Percentiles rank a stretch among this genome's conserved stretches.
Evolutionary conservation across 2,329 filamentous ascomycete species (phyloP).

Genomic region (Fusarium chuoi): DNA sequence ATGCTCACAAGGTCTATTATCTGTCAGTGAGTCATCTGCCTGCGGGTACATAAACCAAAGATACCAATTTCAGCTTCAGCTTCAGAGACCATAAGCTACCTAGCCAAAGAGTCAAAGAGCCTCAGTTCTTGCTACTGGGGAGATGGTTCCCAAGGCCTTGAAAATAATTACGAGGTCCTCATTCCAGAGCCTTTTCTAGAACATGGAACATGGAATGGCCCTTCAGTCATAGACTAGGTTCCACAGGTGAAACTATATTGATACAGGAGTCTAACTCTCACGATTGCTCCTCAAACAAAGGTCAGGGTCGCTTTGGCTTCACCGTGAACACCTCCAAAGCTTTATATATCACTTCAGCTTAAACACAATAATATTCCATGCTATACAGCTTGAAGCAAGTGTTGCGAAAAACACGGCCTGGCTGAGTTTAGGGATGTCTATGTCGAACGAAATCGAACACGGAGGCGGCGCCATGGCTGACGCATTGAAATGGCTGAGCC

Average conservation of each 20-base stretch:
- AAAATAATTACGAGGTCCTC: not conserved
- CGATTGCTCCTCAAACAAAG: not conserved
- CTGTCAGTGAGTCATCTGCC: not conserved
- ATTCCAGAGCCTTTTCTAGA: conserved; percentile 26
- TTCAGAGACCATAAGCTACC: not conserved
- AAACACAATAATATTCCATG: not conserved
- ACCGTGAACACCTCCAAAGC: not conserved
- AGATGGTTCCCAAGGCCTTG: not conserved
- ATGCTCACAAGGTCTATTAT: not conserved
- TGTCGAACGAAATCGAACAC: conserved; percentile 20
- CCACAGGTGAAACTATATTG: conserved; percentile 29
- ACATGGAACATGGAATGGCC: conserved; percentile 2
- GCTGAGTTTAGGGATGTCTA: not conserved
- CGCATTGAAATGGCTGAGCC: conserved; percentile 41
- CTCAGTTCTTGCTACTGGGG: not conserved
- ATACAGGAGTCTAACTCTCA: conserved; percentile 4
- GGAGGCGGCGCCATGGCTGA: conserved; percentile 41
- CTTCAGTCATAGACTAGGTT: not conserved
- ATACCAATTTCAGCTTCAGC: not conserved
- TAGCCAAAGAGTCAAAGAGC: not conserved
- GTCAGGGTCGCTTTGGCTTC: conserved; percentile 6
- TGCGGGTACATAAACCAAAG: not conserved
- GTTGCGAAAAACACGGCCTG: conserved; percentile 11
- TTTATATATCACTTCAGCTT: conserved; percentile 1
- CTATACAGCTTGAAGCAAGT: conserved; percentile 4